Conservation (phyloP, 2,329 filamentous ascomycete genomes). For the Colletotrichum coccodes region DNA sequence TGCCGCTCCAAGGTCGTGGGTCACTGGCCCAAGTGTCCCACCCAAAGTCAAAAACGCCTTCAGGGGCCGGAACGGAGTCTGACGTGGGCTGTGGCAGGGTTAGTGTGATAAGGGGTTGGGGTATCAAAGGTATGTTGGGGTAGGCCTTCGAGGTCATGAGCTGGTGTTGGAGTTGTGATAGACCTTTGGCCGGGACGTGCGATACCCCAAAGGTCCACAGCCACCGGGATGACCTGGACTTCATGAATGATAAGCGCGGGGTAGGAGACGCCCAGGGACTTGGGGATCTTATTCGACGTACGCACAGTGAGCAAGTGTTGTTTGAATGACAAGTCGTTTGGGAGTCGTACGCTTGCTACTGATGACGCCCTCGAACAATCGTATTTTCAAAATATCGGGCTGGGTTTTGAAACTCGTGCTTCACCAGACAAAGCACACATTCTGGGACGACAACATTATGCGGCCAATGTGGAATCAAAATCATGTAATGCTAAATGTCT, state of each 20-base stretch:
- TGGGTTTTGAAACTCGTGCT: too few species aligned
- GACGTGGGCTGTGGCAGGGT: not conserved
- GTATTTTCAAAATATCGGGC: too few species aligned
- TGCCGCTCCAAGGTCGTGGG: constrained; percentile 30
- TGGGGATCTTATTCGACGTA: not conserved
- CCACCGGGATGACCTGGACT: not conserved
- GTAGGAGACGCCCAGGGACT: not conserved
- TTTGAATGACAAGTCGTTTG: not conserved
- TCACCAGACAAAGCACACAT: not conserved
- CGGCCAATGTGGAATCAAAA: too few species aligned
- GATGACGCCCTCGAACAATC: too few species aligned
- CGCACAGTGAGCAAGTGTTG: too few species aligned
- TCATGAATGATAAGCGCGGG: constrained; percentile 12
- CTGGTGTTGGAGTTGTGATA: not conserved
- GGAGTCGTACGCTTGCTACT: too few species aligned
- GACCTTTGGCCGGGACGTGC: not conserved
- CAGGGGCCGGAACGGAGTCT: constrained; percentile 8
- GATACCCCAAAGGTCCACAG: constrained; percentile 1
- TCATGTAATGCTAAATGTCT: not conserved
- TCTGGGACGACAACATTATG: not conserved
- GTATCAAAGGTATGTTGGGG: constrained; percentile 20
- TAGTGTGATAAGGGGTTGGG: constrained; percentile 29
- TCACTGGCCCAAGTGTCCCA: constrained; percentile 6
- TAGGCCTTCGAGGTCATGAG: not conserved
- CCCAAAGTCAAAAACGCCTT: constrained; percentile 14